Evolutionary conservation across 1,284 basidiomycete species (phyloP).

Genomic region (Moesziomyces parantarcticus): DNA sequence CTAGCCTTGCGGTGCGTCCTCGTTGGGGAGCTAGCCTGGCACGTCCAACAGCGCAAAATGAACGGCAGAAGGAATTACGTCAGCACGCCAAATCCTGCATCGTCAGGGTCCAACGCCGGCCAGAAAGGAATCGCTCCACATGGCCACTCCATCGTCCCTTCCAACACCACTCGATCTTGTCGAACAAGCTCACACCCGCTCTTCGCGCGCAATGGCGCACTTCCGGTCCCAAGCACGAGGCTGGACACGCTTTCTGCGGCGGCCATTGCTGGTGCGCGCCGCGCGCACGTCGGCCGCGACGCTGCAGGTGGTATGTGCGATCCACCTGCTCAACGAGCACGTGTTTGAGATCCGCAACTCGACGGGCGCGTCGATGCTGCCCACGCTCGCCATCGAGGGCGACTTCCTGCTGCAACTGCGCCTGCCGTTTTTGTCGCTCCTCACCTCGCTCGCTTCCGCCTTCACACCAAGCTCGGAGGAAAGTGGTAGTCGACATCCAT

Average conservation of each 20-base stretch:
- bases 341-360: slow-evolving; percentile 54
- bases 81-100: slow-evolving; percentile 13
- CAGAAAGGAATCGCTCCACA: too few relatives aligned
- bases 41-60: too few relatives aligned
- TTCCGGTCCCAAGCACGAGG: neutral
- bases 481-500: slow-evolving; percentile 1
- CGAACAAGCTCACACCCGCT: neutral
- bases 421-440: slow-evolving; percentile 32
- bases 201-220: slow-evolving; percentile 8
- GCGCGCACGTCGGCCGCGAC: slow-evolving; percentile 22
- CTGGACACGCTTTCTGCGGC: neutral
- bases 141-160: too few relatives aligned
- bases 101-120: too few relatives aligned
- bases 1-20: too few relatives aligned
- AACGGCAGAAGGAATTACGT: slow-evolving; percentile 7
- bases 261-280: slow-evolving; percentile 15
- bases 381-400: slow-evolving; percentile 56
- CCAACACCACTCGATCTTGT: too few relatives aligned
- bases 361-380: slow-evolving; percentile 63
- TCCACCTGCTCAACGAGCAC: slow-evolving; percentile 53
- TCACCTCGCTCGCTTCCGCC: neutral
- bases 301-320: slow-evolving; percentile 45
- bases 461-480: neutral
- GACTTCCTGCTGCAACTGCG: slow-evolving; percentile 57
- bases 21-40: too few relatives aligned